These are phyloP conservation scores for Pythium coloratum DNA, from an alignment of 352 stramenopile species.

Conservation along the genomic window DNA sequence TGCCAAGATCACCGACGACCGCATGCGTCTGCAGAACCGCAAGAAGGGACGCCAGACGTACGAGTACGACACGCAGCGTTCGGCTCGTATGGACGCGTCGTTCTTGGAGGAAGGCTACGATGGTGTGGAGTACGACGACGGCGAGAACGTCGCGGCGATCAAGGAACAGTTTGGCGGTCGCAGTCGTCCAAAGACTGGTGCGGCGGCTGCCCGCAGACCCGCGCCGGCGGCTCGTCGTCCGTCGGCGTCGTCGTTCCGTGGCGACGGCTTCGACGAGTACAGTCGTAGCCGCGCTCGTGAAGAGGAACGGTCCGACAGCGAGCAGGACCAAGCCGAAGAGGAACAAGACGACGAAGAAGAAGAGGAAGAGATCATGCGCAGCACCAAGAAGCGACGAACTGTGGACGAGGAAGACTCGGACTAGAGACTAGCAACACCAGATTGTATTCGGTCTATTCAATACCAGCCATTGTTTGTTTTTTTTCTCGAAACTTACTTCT, in stretches of 20 bases:
- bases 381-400: slow-evolving; percentile 78
- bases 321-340: slow-evolving; percentile 45
- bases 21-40: slow-evolving; percentile 78
- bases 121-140: slow-evolving; percentile 77
- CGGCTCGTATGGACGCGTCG: slow-evolving; percentile 74
- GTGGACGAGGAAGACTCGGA: slow-evolving; percentile 83
- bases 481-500: slow-evolving; percentile 54
- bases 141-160: slow-evolving; percentile 81
- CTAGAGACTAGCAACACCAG: slow-evolving; percentile 28
- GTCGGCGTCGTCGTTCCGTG: slow-evolving; percentile 40
- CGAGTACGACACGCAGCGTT: slow-evolving; percentile 76
- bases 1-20: slow-evolving; percentile 85
- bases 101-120: slow-evolving; percentile 84
- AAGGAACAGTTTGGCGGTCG: slow-evolving; percentile 79
- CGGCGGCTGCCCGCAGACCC: slow-evolving; percentile 31
- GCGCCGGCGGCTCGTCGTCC: slow-evolving; percentile 37
- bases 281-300: slow-evolving; percentile 49
- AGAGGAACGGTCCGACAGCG: slow-evolving; percentile 69
- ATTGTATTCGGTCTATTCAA: slow-evolving; percentile 1
- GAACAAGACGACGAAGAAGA: slow-evolving; percentile 72
- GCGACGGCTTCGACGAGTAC: slow-evolving; percentile 84
- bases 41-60: slow-evolving; percentile 85
- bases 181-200: slow-evolving; percentile 37
- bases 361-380: slow-evolving; percentile 75
- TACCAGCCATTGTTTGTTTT: neutral